Base-by-base conservation (phyloP, 2,329 filamentous ascomycete genomes). In the Apiospora arundinis region DNA sequence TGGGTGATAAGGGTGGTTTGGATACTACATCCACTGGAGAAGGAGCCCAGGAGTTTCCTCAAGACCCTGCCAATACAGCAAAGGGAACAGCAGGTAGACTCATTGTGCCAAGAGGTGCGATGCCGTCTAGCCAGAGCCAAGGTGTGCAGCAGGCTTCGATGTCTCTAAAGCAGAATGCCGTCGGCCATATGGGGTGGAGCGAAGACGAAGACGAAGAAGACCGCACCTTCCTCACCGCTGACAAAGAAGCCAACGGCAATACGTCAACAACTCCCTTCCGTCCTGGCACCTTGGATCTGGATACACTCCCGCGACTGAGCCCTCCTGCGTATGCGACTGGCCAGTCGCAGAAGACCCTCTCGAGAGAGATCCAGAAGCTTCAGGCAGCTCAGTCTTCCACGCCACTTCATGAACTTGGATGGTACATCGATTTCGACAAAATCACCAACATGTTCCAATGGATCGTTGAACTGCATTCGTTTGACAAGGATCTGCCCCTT, bases 391-490 rank as follows among this genome's bases (percentile, higher is more conserved):
- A 97, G 78, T 80, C 87, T 0, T 83, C 79, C 14, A 89, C 87
- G 0, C 87, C 90, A 0, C 79, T 89, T 1, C 87, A 91, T 72
- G 88, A 92, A 72, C 86, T 97, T 0, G 95, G 95, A 21, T 97
- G 95, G 94, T 94, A 94, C 77, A 91, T 97, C 70, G 89, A 97
- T 77, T 85, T 87, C 67, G 82, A 84, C 7, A 87, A 89, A 68
- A 84, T 95, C 48, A 87, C 84, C 28, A 97, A 95, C 77, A 86
- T 95, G 73, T 97, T 96, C 77, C 94, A 97, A 77, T 97, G 95
- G 95, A 94, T 97, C 72, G 91, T 97, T 7, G 93, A 97, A 80
- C 84, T 98, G 1, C 95, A 97, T 80, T 93, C 92, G 60, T 97
- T 97, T 77, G 92, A 94, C 32, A 74, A 83, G 0, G 79, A 83